Evolutionary conservation across 148 eudicot species (phyloP), one percentile per base, ranked within the genome.

Genomic region (Cornus suecica): DNA sequence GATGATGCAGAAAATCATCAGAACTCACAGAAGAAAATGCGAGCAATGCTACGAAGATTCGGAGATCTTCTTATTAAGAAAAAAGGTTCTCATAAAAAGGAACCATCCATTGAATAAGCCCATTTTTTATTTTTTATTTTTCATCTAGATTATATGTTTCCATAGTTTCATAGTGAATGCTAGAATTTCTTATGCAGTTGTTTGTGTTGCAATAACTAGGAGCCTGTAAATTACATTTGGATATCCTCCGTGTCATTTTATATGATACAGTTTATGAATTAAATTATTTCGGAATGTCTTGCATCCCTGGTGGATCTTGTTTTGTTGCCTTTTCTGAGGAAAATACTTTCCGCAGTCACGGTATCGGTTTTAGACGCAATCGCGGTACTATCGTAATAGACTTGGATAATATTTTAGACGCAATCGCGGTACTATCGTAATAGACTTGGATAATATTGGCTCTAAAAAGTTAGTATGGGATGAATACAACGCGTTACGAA

Each of bases 61-160:
- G 87, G 97, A 20, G 93, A 86, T 52, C 85, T 92, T 60, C 85
- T 92, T 15, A 48, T 89, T 68, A 81, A 64, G 68, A 88, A 85
- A 74, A 90, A 42, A 79, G 84, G 73, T 72, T 66, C 72, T 26
- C 58, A 54, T 22, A 62, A 65, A 58, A 72, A 66, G 66, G 79
- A 77, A n/a, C 30, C 26, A 45, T 28, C 69, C 7, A 28, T 74
- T 41, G 77, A 74, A 28, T 14, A 42, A 23, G n/a, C 20, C 11
- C 42, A 8, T 24, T n/a, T 41, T 20, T 16, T 11, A 2, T 15
- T 0, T 26, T 32, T 7, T 10, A 3, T 13, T 23, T 72, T 7
- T 7, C 16, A n/a, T n/a, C n/a, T n/a, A n/a, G n/a, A n/a, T n/a
- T n/a, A n/a, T 23, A 23, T 13, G 13, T 52, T 52, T 58, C 2